A percentile compares a stretch with the other conserved stretches of the same genome.
These are phyloP conservation scores for Trichoderma simmonsii DNA, from an alignment of 2,329 filamentous ascomycete genomes.

Conservation along the genomic window DNA sequence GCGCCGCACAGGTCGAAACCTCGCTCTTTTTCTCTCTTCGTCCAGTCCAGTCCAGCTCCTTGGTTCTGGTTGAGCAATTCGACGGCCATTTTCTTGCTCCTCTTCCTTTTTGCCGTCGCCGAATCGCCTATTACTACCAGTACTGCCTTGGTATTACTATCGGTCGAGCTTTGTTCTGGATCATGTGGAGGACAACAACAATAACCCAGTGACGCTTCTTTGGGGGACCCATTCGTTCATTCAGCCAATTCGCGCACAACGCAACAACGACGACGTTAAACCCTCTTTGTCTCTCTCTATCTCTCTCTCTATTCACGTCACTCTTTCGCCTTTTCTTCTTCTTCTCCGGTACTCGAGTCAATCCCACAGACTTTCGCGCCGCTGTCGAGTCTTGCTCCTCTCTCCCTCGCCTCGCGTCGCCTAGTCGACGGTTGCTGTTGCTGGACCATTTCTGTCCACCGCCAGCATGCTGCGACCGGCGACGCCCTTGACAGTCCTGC, in stretches of 20 bases:
- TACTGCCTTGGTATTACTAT: neutral
- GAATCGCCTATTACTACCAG: neutral
- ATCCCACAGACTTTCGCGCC: neutral
- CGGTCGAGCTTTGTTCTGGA: neutral
- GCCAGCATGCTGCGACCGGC: constrained; percentile 81
- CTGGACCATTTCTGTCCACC: constrained; percentile 24
- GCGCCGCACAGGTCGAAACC: neutral
- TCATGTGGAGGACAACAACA: constrained; percentile 5
- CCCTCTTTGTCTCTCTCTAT: neutral
- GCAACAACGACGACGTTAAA: neutral
- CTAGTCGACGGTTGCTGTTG: constrained; percentile 20
- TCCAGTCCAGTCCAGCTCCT: neutral
- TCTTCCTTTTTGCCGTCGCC: neutral
- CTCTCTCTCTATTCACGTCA: neutral
- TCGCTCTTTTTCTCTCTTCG: neutral
- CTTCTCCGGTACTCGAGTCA: neutral
- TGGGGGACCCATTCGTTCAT: constrained; percentile 10
- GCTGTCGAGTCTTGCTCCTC: neutral
- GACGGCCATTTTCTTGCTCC: neutral
- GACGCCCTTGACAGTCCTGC: constrained; percentile 82
- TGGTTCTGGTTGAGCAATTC: neutral
- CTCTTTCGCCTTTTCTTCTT: neutral
- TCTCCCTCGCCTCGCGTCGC: constrained; percentile 15
- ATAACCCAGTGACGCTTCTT: neutral
- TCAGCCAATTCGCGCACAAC: constrained; percentile 1